Conservation (phyloP, 2,329 filamentous ascomycete genomes). For the Didymella arachidicola region DNA sequence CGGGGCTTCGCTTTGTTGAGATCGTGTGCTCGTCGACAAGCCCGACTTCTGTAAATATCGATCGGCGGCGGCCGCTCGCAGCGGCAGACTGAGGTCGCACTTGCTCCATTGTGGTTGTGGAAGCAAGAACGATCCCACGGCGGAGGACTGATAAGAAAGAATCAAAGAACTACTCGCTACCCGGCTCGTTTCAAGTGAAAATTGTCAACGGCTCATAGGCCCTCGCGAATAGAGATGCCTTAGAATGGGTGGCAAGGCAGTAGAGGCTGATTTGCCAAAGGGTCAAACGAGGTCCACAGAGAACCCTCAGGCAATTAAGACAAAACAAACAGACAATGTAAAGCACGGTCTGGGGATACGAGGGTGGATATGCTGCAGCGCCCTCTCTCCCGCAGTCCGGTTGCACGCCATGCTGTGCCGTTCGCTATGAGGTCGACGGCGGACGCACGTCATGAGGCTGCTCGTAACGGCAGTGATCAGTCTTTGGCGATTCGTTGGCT, state of each 20-base stretch:
- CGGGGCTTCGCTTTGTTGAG: slow-evolving; percentile 39
- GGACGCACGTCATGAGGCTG: slow-evolving; percentile 42
- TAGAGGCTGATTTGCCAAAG: slow-evolving; percentile 20
- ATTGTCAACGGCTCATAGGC: slow-evolving; percentile 13
- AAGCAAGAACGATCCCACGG: slow-evolving; percentile 11
- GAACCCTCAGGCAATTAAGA: slow-evolving; percentile 14
- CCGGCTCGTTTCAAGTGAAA: slow-evolving; percentile 6
- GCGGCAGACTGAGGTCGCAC: slow-evolving; percentile 37
- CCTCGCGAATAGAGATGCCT: not conserved
- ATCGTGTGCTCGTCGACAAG: slow-evolving; percentile 45
- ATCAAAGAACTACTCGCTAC: slow-evolving; percentile 1
- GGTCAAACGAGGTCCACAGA: slow-evolving; percentile 23
- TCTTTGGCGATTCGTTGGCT: slow-evolving; percentile 16
- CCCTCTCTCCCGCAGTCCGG: slow-evolving; percentile 14
- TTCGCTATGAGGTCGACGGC: slow-evolving; percentile 12
- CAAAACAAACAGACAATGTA: slow-evolving; percentile 10
- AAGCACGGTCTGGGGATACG: slow-evolving; percentile 13
- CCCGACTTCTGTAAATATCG: slow-evolving; percentile 50
- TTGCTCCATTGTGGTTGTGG: slow-evolving; percentile 36
- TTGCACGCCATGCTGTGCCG: slow-evolving; percentile 18
- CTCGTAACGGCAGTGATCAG: slow-evolving; percentile 42
- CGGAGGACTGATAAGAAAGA: slow-evolving; percentile 1
- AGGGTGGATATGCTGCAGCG: slow-evolving; percentile 21
- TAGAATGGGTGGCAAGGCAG: slow-evolving; percentile 10
- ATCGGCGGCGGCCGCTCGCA: slow-evolving; percentile 38